Evolutionary conservation across 345 rosid genomes (phyloP), one percentile per base, ranked within the genome.

Genomic region (Linum tenue): DNA sequence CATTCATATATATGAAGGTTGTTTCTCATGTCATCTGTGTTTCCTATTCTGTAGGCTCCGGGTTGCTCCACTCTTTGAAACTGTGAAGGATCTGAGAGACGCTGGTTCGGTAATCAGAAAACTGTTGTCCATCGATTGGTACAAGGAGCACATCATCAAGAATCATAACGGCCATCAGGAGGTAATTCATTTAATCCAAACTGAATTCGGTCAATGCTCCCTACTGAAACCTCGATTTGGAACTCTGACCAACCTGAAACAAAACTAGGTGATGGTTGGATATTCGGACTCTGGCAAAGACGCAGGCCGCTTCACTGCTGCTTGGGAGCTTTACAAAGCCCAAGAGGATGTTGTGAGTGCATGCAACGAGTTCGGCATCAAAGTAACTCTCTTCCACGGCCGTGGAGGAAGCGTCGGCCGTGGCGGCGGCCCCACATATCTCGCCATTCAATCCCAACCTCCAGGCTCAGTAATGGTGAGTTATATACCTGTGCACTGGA

Each of bases 351-450:
- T 92, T 82, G 97, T 86, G 60, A 92, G 90, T 43, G 96, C 97
- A 35, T 92, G 97, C 71, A 86, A 85, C 64, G 96, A 90, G 67
- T 85, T 60, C 77, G 96, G 96, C 48, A 85, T 92, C 53, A 90
- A 90, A 79, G 85, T 92, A 63, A 90, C 97, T 51, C 82, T 90
- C 57, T 92, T 92, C 80, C 98, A 92, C 79, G 98, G 98, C 14
- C 91, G 97, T 68, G 98, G 98, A 68, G 97, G 97, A 69, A 92
- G 97, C 73, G 88, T 92, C 56, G 97, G 97, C 60, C 98, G 97
- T 68, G 98, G 97, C 62, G 98, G 98, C 69, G 98, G 97, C 66
- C 97, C 97, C 7, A 92, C 97, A 17, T 88, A 92, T 75, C 92
- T 92, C 11, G 96, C 98, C 57, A 92, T 92, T 69, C 98, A 92